Evolutionary conservation across 2,329 filamentous ascomycete genomes (phyloP).

Genomic region (Aureobasidium vineae): DNA sequence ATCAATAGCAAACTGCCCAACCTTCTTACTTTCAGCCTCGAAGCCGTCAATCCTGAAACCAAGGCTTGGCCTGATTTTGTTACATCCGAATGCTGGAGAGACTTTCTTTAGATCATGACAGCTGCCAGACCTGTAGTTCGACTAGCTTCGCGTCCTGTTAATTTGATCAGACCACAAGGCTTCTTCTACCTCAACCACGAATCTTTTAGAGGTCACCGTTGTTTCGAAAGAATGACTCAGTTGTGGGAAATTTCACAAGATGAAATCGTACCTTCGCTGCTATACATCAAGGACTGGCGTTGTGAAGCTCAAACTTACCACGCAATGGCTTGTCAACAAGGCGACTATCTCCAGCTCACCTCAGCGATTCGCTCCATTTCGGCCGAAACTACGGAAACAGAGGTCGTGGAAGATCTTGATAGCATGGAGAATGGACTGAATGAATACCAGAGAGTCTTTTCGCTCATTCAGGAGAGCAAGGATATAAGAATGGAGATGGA

Average conservation of each 20-base stretch:
- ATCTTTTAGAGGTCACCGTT: too few relatives aligned
- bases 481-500: too few relatives aligned
- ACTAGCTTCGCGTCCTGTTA: too few relatives aligned
- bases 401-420: background rate
- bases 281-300: background rate
- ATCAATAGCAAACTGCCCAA: background rate
- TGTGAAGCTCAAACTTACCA: background rate
- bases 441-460: too few relatives aligned
- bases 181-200: too few relatives aligned
- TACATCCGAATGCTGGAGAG: too few relatives aligned
- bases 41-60: background rate
- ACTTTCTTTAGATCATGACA: background rate
- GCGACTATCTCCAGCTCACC: background rate
- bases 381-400: background rate
- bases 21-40: background rate
- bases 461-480: too few relatives aligned
- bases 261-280: too few relatives aligned
- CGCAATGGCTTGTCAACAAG: background rate
- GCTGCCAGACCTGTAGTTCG: background rate
- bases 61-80: background rate
- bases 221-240: too few relatives aligned
- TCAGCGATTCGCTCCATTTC: background rate
- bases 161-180: too few relatives aligned
- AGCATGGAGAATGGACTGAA: background rate
- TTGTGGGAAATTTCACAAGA: too few relatives aligned